Percentiles rank a stretch among this genome's conserved stretches.
These are phyloP conservation scores for Zancudomyces culisetae DNA, from an alignment of 371 early-diverging fungal species.

Conservation along the genomic window DNA sequence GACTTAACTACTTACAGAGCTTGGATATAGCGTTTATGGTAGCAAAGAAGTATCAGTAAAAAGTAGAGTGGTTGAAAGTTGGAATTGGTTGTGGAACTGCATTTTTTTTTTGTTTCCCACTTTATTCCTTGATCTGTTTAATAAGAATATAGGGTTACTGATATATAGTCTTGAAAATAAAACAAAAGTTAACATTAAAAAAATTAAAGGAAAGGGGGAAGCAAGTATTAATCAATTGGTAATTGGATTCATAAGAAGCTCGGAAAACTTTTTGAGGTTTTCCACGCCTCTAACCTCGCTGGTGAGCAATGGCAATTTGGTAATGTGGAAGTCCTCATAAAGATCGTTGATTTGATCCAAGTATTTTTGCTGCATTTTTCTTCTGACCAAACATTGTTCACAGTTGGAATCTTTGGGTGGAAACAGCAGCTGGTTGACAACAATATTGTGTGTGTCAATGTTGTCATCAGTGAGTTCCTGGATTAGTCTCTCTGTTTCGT, in stretches of 20 bases:
- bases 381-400: conserved; percentile 84
- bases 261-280: conserved; percentile 73
- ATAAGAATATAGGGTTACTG: too few relatives aligned
- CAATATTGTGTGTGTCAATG: conserved; percentile 97
- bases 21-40: conserved; percentile 90
- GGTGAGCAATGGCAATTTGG: conserved; percentile 81
- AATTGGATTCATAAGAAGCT: conserved; percentile 71
- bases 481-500: conserved; percentile 97
- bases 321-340: conserved; percentile 93
- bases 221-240: not conserved
- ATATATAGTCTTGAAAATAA: too few relatives aligned
- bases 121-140: too few relatives aligned
- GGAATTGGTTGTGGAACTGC: too few relatives aligned
- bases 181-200: too few relatives aligned
- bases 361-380: conserved; percentile 96
- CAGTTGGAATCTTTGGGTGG: conserved; percentile 82
- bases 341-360: conserved; percentile 92
- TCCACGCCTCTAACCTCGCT: conserved; percentile 92
- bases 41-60: conserved; percentile 26
- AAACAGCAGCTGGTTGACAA: conserved; percentile 94
- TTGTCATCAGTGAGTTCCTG: conserved; percentile 90
- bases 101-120: too few relatives aligned
- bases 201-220: too few relatives aligned
- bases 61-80: not conserved
- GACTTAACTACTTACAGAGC: conserved; percentile 89